Conservation (phyloP, 75 land plant genomes). For the Larix kaempferi region DNA sequence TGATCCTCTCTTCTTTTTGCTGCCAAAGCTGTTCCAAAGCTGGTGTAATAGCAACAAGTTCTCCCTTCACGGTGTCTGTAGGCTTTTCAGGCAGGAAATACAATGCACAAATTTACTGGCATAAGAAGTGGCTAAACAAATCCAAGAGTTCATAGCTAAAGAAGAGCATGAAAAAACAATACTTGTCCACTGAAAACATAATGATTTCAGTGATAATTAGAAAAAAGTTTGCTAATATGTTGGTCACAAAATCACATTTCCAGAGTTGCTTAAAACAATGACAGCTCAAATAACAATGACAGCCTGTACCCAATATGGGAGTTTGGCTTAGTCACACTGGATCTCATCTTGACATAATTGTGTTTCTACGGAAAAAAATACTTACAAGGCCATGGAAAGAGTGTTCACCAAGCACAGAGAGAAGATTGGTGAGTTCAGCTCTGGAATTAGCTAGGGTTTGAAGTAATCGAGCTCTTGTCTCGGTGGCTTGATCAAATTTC, state of each 20-base stretch:
- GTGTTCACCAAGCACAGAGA: conserved; percentile 84
- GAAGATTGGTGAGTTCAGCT: conserved; percentile 71
- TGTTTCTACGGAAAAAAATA: neutral
- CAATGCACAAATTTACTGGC: neutral
- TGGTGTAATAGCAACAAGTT: conserved; percentile 83
- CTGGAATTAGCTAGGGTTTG: conserved; percentile 81
- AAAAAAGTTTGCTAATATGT: neutral
- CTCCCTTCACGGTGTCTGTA: conserved; percentile 87
- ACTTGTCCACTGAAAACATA: neutral
- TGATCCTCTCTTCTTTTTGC: conserved; percentile 79
- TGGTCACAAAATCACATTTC: neutral
- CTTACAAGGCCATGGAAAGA: conserved; percentile 42
- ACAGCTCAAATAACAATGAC: neutral
- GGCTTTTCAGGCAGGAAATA: conserved; percentile 65
- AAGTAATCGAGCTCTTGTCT: conserved; percentile 76
- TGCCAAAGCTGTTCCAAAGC: conserved; percentile 69
- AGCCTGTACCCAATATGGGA: neutral
- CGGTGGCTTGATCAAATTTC: conserved; percentile 88
- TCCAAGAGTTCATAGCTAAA: neutral
- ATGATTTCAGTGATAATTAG: neutral
- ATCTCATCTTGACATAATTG: neutral
- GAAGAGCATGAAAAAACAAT: neutral
- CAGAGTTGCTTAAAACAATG: no score
- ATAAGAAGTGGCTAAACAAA: neutral
- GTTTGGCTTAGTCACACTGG: neutral